Evolutionary conservation across 331 rosid genomes (phyloP), one percentile per base, ranked within the genome.

Genomic region (Erythrophleum ivorense): DNA sequence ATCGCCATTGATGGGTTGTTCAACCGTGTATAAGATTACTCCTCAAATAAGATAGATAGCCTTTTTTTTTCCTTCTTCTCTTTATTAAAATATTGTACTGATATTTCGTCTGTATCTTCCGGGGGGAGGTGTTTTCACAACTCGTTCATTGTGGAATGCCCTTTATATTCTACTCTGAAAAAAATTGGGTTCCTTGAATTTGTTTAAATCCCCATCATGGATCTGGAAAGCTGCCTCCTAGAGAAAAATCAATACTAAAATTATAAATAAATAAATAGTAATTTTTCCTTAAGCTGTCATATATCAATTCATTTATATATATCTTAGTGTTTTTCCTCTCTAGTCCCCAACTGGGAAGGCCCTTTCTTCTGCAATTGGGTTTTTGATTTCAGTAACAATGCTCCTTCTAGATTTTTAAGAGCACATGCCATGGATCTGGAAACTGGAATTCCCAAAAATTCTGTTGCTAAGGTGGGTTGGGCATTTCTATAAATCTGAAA

Each of bases 401-500:
- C 78, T 66, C 69, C 58, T 55, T 33, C 60, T 82, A 59, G 69
- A 85, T 83, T 82, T 64, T 73, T 89, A 84, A 88, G 72, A 73
- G 71, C 82, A 78, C 74, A 46, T 68, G 19, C 83, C 80, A 94
- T 94, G 98, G 98, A 90, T 91, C 97, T 78, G 83, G 97, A 91
- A 83, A 70, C 57, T 75, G 91, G 88, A 76, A 55, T 46, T 78
- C 3, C 14, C 87, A 88, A 57, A 40, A 87, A 88, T 71, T 80
- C 86, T 52, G 85, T 84, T 52, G 85, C 41, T 54, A 89, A 90
- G 97, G 97, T 91, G 78, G 87, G 89, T 69, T 59, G 74, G 70
- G 79, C 79, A 49, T 77, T 75, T 73, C 69, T n/a, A 24, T 38
- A 60, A 73, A 58, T 71, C 75, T 50, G 76, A 72, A 24, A 81